Evolutionary conservation across 2,329 filamentous ascomycete species (phyloP).

Genomic region (Chrysoporthe cubensis): DNA sequence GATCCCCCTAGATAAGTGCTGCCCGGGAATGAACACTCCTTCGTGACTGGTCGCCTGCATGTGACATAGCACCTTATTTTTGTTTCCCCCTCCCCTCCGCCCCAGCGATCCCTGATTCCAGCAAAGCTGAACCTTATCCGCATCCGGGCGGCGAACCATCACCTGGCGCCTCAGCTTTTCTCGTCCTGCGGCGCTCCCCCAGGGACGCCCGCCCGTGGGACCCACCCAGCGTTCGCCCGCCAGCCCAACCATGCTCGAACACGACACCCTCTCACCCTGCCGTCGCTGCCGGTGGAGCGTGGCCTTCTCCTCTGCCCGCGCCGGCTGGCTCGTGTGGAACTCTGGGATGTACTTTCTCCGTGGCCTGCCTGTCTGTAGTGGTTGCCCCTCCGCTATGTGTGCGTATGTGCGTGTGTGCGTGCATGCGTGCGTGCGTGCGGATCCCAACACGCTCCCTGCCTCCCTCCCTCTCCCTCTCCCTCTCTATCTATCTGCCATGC

Average conservation of each 20-base stretch:
- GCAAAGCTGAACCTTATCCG: not conserved
- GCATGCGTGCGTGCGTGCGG: not conserved
- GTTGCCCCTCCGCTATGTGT: too few species aligned
- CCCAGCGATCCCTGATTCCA: not conserved
- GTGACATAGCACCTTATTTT: not conserved
- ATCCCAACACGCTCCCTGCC: not conserved
- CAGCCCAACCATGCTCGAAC: conserved; percentile 21
- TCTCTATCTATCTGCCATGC: not conserved
- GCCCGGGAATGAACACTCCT: not conserved
- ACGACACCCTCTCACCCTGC: conserved; percentile 13
- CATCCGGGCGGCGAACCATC: not conserved
- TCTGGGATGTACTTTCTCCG: conserved; percentile 4
- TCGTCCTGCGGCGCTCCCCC: not conserved
- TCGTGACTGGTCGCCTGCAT: conserved; percentile 14
- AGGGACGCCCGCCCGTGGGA: not conserved
- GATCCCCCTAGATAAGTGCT: conserved; percentile 6
- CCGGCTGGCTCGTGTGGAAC: not conserved
- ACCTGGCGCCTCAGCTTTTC: not conserved
- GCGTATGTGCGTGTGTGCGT: too few species aligned
- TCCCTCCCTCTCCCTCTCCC: not conserved
- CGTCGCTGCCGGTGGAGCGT: conserved; percentile 10
- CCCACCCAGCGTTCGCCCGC: conserved; percentile 1
- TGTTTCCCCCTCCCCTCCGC: not conserved
- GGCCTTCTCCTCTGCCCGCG: not conserved
- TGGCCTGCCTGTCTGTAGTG: too few species aligned